A percentile compares a stretch with the other conserved stretches of the same genome.
These are phyloP conservation scores for Fusarium euwallaceae DNA, from an alignment of 2,329 filamentous ascomycete species.

Conservation along the genomic window DNA sequence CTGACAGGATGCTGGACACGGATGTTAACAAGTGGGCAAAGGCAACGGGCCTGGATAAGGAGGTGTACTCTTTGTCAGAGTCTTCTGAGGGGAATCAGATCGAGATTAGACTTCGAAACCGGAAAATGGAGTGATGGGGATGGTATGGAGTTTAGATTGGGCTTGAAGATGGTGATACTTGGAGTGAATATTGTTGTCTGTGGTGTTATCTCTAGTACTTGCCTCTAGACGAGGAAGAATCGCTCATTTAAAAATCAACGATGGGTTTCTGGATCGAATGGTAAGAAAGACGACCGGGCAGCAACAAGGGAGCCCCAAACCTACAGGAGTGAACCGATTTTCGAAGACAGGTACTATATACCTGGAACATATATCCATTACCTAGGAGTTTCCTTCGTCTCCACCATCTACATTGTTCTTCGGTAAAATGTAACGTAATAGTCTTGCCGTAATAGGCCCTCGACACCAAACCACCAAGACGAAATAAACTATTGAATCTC, in stretches of 20 bases:
- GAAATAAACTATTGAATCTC: conserved; percentile 4
- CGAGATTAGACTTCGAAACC: not conserved
- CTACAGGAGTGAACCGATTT: too few relatives aligned
- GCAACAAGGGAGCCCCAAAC: not conserved
- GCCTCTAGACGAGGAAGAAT: not conserved
- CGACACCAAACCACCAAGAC: not conserved
- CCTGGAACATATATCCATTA: not conserved
- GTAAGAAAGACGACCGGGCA: not conserved
- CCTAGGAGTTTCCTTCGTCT: not conserved
- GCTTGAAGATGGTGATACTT: not conserved
- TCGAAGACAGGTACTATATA: not conserved
- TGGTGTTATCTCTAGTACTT: not conserved
- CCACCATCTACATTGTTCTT: not conserved
- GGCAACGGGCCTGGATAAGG: not conserved
- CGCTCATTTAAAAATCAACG: not conserved
- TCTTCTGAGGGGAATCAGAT: not conserved
- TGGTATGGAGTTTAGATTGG: not conserved
- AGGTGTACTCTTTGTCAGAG: not conserved
- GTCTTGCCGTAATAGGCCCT: not conserved
- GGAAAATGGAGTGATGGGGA: not conserved
- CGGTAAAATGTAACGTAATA: not conserved
- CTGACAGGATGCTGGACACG: not conserved
- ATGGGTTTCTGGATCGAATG: not conserved
- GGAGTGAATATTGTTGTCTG: not conserved
- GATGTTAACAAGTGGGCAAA: not conserved